Evolutionary conservation across 805 yeast species (phyloP), one percentile per base, ranked within the genome.

Genomic region (Candida methanosorbosa): DNA sequence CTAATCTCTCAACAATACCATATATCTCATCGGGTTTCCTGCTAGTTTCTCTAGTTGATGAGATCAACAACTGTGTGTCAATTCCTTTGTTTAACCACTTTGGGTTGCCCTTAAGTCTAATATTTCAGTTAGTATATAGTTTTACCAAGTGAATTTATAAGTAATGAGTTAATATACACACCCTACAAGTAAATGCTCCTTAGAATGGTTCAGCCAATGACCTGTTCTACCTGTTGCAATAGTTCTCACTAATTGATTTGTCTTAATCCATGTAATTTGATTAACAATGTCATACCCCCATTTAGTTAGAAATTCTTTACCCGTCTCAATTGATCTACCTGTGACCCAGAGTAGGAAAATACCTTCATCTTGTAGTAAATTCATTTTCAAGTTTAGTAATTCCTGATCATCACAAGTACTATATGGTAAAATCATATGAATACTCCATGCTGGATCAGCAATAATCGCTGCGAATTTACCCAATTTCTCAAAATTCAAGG

Each of bases 381-480:
- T 68, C 54, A 88, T 68, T 19, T 84, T 79, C 18, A 88, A 61
- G 9, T 73, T 64, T 33, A 79, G 56, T 25, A 88, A 61, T 45
- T 85, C 95, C 2, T 74, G 69, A 51, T 84, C 94, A 38, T 81
- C 80, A 52, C 85, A 77, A 2, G 85, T 76, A 11, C 85, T 83
- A 53, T 81, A 78, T 4, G 86, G 86, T 25, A 61, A 50, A 36
- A 82, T 81, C 88, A 84, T 87, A 59, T 88, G 96, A 42, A 88
- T 88, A 43, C 86, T 88, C 97, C 97, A 88, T 7, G 96, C 92
- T 3, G 96, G 96, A 55, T 88, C 97, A 0, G 95, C 90, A 36
- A 90, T 73, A 11, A 88, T 76, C 3, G 79, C 86, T 27, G 80
- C 87, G 60, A 83, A 83, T 34, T 56, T 51, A 2, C 97, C 96